Evolutionary conservation across 2,329 filamentous ascomycete species (phyloP), one percentile per base, ranked within the genome.

Genomic region (Aspergillus piperis): DNA sequence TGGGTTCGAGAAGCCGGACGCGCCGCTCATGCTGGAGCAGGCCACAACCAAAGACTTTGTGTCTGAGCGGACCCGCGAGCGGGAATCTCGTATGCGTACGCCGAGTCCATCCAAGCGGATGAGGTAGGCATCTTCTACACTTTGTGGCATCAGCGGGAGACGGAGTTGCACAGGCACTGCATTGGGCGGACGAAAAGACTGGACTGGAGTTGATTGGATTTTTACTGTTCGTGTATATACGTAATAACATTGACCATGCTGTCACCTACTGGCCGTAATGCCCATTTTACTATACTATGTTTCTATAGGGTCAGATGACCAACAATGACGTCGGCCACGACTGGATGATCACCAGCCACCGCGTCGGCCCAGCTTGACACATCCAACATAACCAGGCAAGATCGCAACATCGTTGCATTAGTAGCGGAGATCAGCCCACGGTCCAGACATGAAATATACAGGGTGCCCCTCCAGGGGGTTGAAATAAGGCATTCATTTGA

Each of bases 81-180:
- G 71, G 4, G 69, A 71, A 44, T 64, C 64, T 10, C 71, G 75
- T 47, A 60, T 73, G 51, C 73, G 73, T n/a, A 76, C 73, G 2
- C 76, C 76, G 15, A 77, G 75, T 61, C 76, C 76, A 3, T 66
- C 68, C 2, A 77, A 77, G 61, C 67, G 73, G 13, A 27, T 55
- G 53, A 23, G 41, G 23, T 55, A 41, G 30, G 10, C 17, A 11
- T 19, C 15, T 4, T 6, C 39, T 38, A 36, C 50, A 39, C 3
- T 32, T 32, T 27, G 13, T 42, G 21, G 15, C 30, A 25, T 23
- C 44, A 15, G 23, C 36, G 32, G 32, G 32, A 36, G 32, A 13
- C 32, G 32, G 32, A 36, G 48, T 38, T 23, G 13, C 25, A 54
- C 15, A 23, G 42, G 11, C 48, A 36, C 25, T 49, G 41, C 42